A percentile compares a stretch with the other conserved stretches of the same genome.
phyloP scores from a whole-genome alignment of 495 filamentous ascomycete species.

The Penicillium pulvis region DNA sequence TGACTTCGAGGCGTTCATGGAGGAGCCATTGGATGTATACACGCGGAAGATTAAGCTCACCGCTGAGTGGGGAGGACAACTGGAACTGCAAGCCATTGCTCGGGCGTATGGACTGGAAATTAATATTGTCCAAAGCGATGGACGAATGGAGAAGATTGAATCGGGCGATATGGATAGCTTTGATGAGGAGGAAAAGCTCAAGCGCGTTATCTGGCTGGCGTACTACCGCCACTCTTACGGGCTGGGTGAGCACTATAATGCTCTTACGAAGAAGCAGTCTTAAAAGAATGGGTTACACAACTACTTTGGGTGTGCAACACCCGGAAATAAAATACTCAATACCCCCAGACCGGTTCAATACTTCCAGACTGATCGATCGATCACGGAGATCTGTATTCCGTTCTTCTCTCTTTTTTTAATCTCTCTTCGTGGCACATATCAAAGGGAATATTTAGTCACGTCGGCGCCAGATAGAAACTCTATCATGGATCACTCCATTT shows the following conservation, averaged over 20 bases:
- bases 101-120: conserved; percentile 81
- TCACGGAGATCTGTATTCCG: not conserved
- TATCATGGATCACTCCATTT: conserved; percentile 38
- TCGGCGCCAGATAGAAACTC: conserved; percentile 42
- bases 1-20: conserved; percentile 73
- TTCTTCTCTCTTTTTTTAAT: conserved; percentile 8
- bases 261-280: conserved; percentile 51
- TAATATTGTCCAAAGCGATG: conserved; percentile 80
- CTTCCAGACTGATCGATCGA: not conserved
- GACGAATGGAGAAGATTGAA: conserved; percentile 73
- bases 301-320: not conserved
- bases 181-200: conserved; percentile 46
- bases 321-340: not conserved
- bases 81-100: conserved; percentile 85
- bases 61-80: conserved; percentile 94
- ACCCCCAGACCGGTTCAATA: not conserved
- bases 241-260: conserved; percentile 96
- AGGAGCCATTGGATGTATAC: conserved; percentile 76
- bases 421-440: not conserved
- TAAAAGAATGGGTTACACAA: not conserved
- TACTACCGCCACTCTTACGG: conserved; percentile 94
- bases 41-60: conserved; percentile 78
- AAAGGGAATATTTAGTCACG: conserved; percentile 25
- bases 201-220: conserved; percentile 75
- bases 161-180: conserved; percentile 46